phyloP scores from a whole-genome alignment of 257 asterid genomes.

The Orobanche coerulescens region DNA sequence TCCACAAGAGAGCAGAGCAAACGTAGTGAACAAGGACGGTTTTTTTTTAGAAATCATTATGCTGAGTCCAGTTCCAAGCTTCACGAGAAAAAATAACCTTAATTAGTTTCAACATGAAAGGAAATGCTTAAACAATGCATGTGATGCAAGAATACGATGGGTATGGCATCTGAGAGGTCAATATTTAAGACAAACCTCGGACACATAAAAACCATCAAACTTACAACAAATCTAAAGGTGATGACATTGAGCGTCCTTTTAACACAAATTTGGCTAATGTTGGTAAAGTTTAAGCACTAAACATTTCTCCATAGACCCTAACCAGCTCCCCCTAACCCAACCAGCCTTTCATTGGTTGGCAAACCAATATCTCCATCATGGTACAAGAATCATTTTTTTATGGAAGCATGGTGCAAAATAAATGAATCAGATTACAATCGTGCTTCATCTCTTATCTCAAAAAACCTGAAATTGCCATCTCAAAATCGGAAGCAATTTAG shows the following conservation, averaged over 20 bases:
- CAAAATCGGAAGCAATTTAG: not conserved
- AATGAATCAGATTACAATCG: not conserved
- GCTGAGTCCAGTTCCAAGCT: conserved; percentile 98
- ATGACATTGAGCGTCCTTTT: not conserved
- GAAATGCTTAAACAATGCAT: not conserved
- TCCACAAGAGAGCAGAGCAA: conserved; percentile 82
- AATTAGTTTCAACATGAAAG: conserved; percentile 26
- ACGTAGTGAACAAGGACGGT: conserved; percentile 82
- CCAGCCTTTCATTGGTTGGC: not conserved
- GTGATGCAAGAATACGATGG: conserved; percentile 5
- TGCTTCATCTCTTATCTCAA: not conserved
- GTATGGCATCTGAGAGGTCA: not conserved
- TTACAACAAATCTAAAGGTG: conserved; percentile 10
- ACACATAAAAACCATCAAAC: not conserved
- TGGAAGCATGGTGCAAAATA: not conserved
- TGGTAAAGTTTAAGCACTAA: not conserved
- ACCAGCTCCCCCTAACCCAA: not conserved
- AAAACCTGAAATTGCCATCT: not conserved
- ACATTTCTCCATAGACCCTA: not conserved
- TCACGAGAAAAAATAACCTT: conserved; percentile 28
- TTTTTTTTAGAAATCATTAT: conserved; percentile 77
- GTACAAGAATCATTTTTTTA: not conserved
- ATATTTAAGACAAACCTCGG: not conserved
- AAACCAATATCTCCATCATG: not conserved
- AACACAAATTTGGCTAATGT: not conserved